Conservation (phyloP, 495 filamentous ascomycete genomes). For the Viridothelium virens region DNA sequence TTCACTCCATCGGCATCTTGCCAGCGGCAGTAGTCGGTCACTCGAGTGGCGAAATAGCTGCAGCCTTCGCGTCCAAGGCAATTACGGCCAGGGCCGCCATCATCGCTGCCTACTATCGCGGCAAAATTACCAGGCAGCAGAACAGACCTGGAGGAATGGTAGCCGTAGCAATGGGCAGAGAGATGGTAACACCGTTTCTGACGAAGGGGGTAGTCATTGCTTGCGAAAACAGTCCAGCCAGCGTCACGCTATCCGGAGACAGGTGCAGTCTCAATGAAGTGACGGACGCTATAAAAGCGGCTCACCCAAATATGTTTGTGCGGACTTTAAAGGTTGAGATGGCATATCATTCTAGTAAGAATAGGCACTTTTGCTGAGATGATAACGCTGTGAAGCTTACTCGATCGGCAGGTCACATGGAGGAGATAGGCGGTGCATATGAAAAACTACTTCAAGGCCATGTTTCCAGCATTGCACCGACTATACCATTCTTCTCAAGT, state of each 20-base stretch:
- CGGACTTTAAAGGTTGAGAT: conserved; percentile 12
- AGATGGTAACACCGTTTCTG: conserved; percentile 1
- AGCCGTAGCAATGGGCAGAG: conserved; percentile 19
- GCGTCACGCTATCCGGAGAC: conserved; percentile 32
- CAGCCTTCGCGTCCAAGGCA: conserved; percentile 51
- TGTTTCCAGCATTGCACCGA: not conserved
- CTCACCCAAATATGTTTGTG: conserved; percentile 7
- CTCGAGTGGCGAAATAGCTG: conserved; percentile 57
- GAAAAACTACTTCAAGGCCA: not conserved
- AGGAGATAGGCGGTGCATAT: conserved; percentile 5
- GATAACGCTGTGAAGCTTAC: not conserved
- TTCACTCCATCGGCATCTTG: conserved; percentile 27
- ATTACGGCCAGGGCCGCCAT: conserved; percentile 42
- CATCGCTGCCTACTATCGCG: conserved; percentile 38
- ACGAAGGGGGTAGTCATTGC: conserved; percentile 16
- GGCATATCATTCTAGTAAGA: conserved; percentile 46
- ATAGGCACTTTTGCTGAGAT: conserved; percentile 40
- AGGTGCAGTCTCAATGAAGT: conserved; percentile 2
- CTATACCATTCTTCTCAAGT: conserved; percentile 3
- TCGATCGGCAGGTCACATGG: not conserved
- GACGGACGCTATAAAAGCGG: not conserved
- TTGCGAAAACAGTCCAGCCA: conserved; percentile 35
- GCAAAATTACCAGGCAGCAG: conserved; percentile 14
- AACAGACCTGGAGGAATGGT: conserved; percentile 21
- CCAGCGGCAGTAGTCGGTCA: conserved; percentile 47